These are phyloP conservation scores for Angomonas deanei DNA, from an alignment of 208 protist genomes.

Conservation along the genomic window DNA sequence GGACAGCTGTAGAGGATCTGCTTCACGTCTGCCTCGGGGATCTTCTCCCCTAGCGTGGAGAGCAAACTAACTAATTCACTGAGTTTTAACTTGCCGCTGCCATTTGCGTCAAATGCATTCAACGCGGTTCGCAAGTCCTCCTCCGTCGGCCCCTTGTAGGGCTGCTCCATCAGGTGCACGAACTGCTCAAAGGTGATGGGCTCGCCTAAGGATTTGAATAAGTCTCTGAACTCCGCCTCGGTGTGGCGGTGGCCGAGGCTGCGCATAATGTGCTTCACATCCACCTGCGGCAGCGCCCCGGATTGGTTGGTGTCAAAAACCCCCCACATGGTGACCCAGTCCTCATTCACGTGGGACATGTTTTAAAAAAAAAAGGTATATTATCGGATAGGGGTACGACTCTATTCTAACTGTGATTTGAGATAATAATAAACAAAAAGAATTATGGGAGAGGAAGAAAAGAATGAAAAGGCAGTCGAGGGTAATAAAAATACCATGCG, in stretches of 20 bases:
- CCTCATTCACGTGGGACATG: slow-evolving; percentile 16
- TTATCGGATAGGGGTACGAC: neutral
- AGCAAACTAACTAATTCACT: slow-evolving; percentile 81
- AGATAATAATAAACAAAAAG: neutral
- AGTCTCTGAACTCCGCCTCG: slow-evolving; percentile 82
- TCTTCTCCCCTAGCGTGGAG: slow-evolving; percentile 85
- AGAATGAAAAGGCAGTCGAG: no score
- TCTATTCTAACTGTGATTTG: no score
- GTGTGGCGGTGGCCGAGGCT: slow-evolving; percentile 85
- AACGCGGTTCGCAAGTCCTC: slow-evolving; percentile 81
- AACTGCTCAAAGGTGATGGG: slow-evolving; percentile 57
- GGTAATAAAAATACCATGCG: neutral
- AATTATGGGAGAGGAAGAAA: neutral
- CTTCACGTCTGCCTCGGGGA: slow-evolving; percentile 77
- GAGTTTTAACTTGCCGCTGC: slow-evolving; percentile 61
- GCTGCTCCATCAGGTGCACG: slow-evolving; percentile 80
- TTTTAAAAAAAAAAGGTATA: neutral
- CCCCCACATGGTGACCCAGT: slow-evolving; percentile 87
- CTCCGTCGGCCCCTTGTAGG: slow-evolving; percentile 82
- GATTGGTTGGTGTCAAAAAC: slow-evolving; percentile 83
- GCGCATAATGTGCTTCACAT: slow-evolving; percentile 87
- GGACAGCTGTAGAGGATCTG: slow-evolving; percentile 77
- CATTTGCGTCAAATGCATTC: slow-evolving; percentile 73
- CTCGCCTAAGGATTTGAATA: slow-evolving; percentile 56
- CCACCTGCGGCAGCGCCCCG: slow-evolving; percentile 53